Conservation (phyloP, 176 grass and related monocot genomes). For the Hordeum vulgare region DNA sequence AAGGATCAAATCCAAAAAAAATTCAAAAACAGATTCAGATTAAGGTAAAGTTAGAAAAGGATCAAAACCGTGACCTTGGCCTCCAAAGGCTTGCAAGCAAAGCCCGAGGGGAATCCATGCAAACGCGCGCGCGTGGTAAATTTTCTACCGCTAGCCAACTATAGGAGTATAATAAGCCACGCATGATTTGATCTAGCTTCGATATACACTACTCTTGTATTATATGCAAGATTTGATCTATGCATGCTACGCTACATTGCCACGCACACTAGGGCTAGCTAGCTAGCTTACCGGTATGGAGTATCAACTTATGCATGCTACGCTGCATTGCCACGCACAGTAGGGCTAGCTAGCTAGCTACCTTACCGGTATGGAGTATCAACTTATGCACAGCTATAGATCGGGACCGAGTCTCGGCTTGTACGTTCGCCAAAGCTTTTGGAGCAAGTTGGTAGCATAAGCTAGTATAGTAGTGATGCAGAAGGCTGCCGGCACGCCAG, state of each 20-base stretch:
- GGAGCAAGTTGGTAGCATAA: not conserved
- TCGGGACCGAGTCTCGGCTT: not conserved
- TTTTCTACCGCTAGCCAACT: not conserved
- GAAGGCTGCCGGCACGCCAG: not conserved
- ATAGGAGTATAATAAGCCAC: not conserved
- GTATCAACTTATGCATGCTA: not conserved
- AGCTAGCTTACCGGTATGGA: too few species aligned
- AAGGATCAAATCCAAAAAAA: too few species aligned
- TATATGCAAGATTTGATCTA: slow-evolving; percentile 16
- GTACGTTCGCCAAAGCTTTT: not conserved
- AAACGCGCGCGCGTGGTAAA: not conserved
- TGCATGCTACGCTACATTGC: not conserved
- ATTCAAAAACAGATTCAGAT: too few species aligned
- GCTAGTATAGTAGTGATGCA: not conserved
- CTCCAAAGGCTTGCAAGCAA: slow-evolving; percentile 6
- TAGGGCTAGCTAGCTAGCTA: not conserved
- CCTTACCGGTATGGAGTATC: not conserved
- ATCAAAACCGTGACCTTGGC: too few species aligned
- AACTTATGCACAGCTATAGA: not conserved
- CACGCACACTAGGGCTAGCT: not conserved
- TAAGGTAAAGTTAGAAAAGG: too few species aligned
- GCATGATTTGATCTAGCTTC: not conserved
- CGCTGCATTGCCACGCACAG: not conserved
- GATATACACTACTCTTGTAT: not conserved
- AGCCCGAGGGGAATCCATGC: not conserved